Percentiles rank a stretch among this genome's conserved stretches.
These are phyloP conservation scores for Penicillium tannophilum DNA, from an alignment of 495 filamentous ascomycete species.

Conservation along the genomic window DNA sequence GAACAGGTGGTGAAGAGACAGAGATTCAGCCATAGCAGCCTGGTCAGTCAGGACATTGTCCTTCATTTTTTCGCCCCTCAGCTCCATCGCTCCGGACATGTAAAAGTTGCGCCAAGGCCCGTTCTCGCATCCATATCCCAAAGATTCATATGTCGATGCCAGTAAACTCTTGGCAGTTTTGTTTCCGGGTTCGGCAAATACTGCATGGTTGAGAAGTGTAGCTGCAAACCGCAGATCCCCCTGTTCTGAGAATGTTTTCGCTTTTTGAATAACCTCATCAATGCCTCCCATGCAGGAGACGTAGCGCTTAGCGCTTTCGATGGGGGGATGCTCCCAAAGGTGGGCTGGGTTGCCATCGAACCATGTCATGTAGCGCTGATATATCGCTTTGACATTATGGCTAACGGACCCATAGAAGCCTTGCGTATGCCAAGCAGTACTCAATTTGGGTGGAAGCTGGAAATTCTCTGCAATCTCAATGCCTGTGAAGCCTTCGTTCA, in stretches of 20 bases:
- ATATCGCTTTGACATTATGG: conserved; percentile 44
- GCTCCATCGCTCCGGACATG: conserved; percentile 20
- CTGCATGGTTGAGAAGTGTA: neutral
- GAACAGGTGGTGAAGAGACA: conserved; percentile 3
- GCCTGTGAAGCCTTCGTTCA: conserved; percentile 30
- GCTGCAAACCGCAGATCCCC: neutral
- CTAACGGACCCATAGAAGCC: conserved; percentile 40
- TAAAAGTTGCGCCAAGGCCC: conserved; percentile 29
- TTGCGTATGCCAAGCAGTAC: conserved; percentile 28
- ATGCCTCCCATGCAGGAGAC: conserved; percentile 29
- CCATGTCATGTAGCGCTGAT: conserved; percentile 42
- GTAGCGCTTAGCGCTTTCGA: conserved; percentile 29
- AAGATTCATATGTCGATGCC: conserved; percentile 20
- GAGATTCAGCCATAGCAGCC: conserved; percentile 11
- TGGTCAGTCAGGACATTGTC: conserved; percentile 1
- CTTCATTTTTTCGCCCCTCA: no score
- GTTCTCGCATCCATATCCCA: conserved; percentile 29
- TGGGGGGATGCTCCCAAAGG: conserved; percentile 36
- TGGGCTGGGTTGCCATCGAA: conserved; percentile 40
- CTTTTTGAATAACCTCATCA: conserved; percentile 17
- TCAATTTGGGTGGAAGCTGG: conserved; percentile 24
- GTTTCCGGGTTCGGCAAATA: conserved; percentile 7
- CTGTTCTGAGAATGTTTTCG: neutral
- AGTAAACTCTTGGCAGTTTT: conserved; percentile 7
- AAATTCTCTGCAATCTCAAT: conserved; percentile 37